Percentiles rank a stretch among this genome's conserved stretches.
Conservation (phyloP, 139 green algal genomes). For the Chlamydomonas applanata region DNA sequence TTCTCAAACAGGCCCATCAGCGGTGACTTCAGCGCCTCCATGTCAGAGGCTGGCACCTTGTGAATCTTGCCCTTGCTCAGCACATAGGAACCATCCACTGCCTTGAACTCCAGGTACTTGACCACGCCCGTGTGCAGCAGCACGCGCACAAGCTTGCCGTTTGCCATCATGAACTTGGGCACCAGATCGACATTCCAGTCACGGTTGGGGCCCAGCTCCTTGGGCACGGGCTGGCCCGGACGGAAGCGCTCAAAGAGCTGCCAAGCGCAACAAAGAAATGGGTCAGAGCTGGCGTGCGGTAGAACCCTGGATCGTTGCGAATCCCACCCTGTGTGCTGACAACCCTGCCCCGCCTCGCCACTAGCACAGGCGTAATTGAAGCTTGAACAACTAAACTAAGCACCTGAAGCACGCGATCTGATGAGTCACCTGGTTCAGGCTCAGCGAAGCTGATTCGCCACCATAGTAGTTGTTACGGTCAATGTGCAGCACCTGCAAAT, state of each 20-base stretch:
- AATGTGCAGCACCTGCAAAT: slow-evolving; percentile 91
- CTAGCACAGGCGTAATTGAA: too few relatives aligned
- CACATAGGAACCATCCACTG: slow-evolving; percentile 93
- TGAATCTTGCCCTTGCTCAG: slow-evolving; percentile 86
- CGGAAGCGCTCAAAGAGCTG: slow-evolving; percentile 94
- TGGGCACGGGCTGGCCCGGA: slow-evolving; percentile 49
- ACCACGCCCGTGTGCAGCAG: slow-evolving; percentile 97
- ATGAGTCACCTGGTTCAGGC: slow-evolving; percentile 82
- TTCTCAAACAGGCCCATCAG: slow-evolving; percentile 99
- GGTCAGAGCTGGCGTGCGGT: too few relatives aligned
- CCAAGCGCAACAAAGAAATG: neutral
- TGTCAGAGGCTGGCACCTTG: slow-evolving; percentile 91
- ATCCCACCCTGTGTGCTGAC: neutral
- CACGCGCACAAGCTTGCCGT: slow-evolving; percentile 85
- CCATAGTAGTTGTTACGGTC: slow-evolving; percentile 99
- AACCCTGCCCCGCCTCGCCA: neutral
- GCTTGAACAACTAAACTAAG: too few relatives aligned
- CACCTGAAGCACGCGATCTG: too few relatives aligned
- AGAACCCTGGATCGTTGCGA: too few relatives aligned
- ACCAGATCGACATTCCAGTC: slow-evolving; percentile 99
- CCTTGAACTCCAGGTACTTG: slow-evolving; percentile 99
- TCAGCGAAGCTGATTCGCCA: slow-evolving; percentile 91
- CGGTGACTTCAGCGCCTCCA: slow-evolving; percentile 87
- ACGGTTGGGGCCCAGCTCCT: slow-evolving; percentile 74
- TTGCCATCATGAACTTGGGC: slow-evolving; percentile 99